Evolutionary conservation across 768 basidiomycete species (phyloP).

Genomic region (Rhodotorula kratochvilovae): DNA sequence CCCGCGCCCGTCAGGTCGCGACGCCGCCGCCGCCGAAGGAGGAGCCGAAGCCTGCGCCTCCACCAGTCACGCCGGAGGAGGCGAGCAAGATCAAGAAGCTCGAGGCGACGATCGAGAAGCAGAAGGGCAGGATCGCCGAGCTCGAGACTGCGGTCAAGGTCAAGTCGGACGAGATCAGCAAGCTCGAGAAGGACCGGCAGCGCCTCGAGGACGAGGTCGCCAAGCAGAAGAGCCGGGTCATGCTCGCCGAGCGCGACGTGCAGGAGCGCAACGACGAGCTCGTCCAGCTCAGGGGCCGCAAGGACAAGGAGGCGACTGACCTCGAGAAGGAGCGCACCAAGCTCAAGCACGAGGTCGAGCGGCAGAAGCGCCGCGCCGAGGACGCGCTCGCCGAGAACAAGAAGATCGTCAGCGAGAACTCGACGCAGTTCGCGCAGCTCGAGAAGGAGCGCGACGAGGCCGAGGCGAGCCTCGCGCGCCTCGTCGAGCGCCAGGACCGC

Average conservation of each 20-base stretch:
- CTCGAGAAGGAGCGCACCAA: conserved; percentile 2
- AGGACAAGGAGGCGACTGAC: background rate
- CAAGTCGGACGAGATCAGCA: background rate
- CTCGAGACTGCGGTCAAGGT: background rate
- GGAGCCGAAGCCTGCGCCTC: background rate
- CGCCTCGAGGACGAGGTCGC: background rate
- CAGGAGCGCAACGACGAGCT: conserved; percentile 1
- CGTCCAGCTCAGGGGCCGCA: background rate
- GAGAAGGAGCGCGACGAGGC: conserved; percentile 2
- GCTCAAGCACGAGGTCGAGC: background rate
- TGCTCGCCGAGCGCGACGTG: background rate
- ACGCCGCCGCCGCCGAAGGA: background rate
- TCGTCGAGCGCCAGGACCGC: conserved; percentile 1
- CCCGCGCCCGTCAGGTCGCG: background rate
- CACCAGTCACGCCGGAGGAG: background rate
- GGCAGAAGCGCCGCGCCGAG: conserved; percentile 2
- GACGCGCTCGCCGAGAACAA: background rate
- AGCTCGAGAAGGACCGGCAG: background rate
- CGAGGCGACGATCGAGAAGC: background rate
- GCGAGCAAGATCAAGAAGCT: background rate
- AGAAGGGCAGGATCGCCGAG: background rate
- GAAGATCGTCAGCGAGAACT: background rate
- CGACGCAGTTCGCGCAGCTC: background rate
- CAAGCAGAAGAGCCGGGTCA: background rate
- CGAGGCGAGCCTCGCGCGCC: background rate